A percentile compares a stretch with the other conserved stretches of the same genome.
phyloP scores from a whole-genome alignment of 192 early-diverging fungal genomes.

The Lobosporangium transversale region DNA sequence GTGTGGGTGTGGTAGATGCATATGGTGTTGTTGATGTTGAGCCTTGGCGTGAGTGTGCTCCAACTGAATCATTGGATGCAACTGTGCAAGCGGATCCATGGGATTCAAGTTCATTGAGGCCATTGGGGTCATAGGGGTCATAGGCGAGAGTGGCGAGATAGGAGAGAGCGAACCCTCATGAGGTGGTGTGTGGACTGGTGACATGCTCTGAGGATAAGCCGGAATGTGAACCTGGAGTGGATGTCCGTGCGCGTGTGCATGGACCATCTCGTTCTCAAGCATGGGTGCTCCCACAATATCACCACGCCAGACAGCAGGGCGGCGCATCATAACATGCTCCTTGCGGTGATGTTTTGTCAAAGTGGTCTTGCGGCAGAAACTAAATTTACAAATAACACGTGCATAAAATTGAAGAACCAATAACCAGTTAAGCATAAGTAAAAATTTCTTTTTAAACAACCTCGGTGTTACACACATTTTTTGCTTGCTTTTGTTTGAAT shows the following conservation, averaged over 20 bases:
- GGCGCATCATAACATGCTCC: conserved; percentile 33
- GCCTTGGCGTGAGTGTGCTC: conserved; percentile 4
- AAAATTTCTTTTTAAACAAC: neutral
- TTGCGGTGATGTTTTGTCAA: conserved; percentile 62
- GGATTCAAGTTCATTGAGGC: conserved; percentile 15
- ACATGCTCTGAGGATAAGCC: conserved; percentile 25
- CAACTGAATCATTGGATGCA: conserved; percentile 21
- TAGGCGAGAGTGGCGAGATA: conserved; percentile 39
- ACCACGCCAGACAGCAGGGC: conserved; percentile 19
- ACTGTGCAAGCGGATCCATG: conserved; percentile 31
- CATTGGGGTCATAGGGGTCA: conserved; percentile 39
- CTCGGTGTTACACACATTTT: neutral
- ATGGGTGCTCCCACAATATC: conserved; percentile 7
- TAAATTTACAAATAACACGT: no score
- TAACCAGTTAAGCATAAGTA: neutral
- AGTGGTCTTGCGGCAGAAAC: conserved; percentile 65
- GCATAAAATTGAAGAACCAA: no score
- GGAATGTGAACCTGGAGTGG: conserved; percentile 46
- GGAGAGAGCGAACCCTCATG: conserved; percentile 43
- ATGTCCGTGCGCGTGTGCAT: neutral
- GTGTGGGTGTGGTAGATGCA: neutral
- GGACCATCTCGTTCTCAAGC: neutral
- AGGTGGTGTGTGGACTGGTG: conserved; percentile 42
- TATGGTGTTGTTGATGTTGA: conserved; percentile 1
- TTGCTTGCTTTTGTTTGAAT: no score